A percentile compares a stretch with the other conserved stretches of the same genome.
phyloP scores from a whole-genome alignment of 495 filamentous ascomycete species.

The Podospora pseudoanserina region DNA sequence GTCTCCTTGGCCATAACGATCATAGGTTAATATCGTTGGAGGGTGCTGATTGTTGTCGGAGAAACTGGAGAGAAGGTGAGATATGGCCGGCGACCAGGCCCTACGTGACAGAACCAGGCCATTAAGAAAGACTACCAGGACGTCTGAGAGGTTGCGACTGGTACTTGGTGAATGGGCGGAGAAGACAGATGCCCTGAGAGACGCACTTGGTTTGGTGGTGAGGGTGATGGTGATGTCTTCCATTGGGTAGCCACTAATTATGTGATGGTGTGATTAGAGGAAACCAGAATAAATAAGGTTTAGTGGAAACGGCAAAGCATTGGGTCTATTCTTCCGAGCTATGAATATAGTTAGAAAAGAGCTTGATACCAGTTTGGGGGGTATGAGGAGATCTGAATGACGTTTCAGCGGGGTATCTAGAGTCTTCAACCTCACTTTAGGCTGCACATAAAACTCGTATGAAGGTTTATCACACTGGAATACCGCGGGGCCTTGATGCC shows the following conservation, averaged over 20 bases:
- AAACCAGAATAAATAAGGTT: background rate
- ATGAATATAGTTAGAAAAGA: background rate
- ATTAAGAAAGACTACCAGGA: conserved; percentile 61
- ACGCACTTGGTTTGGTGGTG: conserved; percentile 24
- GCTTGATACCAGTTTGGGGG: background rate
- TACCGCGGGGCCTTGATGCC: too few species aligned
- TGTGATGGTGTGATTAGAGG: background rate
- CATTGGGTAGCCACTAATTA: conserved; percentile 13
- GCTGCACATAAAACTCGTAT: too few species aligned
- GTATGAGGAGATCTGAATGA: background rate
- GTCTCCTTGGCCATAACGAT: conserved; percentile 61
- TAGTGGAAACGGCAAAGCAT: too few species aligned
- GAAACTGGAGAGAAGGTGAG: conserved; percentile 30
- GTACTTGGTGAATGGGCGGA: conserved; percentile 5
- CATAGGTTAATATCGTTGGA: conserved; percentile 53
- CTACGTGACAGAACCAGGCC: conserved; percentile 53
- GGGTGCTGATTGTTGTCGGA: conserved; percentile 14
- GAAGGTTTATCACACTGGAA: too few species aligned
- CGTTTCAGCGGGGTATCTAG: background rate
- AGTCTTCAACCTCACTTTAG: background rate
- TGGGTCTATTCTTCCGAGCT: background rate
- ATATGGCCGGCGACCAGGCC: conserved; percentile 48
- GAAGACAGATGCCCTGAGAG: conserved; percentile 20
- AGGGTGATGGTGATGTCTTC: conserved; percentile 19
- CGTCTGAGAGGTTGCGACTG: conserved; percentile 20